Conservation (phyloP, 306 rosid genomes). For the Glycine tomentella region DNA sequence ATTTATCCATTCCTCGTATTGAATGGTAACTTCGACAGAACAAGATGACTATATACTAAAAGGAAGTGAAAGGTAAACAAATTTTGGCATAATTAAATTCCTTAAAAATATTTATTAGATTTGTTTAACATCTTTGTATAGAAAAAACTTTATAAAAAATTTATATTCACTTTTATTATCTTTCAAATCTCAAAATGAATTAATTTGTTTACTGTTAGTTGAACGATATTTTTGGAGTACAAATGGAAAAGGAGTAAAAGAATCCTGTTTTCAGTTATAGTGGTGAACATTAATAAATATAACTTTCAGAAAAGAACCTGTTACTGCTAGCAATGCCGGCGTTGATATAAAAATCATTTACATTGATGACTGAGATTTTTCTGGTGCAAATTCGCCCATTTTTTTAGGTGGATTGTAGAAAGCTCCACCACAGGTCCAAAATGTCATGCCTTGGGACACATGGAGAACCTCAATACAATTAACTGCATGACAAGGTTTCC, state of each 20-base stretch:
- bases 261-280: neutral
- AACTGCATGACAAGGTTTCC: neutral
- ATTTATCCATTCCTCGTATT: neutral
- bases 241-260: neutral
- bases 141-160: too few relatives aligned
- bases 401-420: conserved; percentile 7
- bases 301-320: neutral
- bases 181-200: neutral
- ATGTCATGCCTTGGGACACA: neutral
- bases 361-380: neutral
- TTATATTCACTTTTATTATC: neutral
- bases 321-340: neutral
- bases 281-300: neutral
- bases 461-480: conserved; percentile 14
- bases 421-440: neutral
- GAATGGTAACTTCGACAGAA: neutral
- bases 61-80: neutral
- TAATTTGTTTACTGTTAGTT: neutral
- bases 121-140: too few relatives aligned
- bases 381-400: neutral
- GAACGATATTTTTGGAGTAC: neutral
- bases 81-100: neutral
- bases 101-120: too few relatives aligned
- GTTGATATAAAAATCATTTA: neutral
- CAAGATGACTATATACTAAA: neutral